A percentile compares a stretch with the other conserved stretches of the same genome.
Conservation (phyloP, 2,329 filamentous ascomycete genomes). For the Tolypocladium paradoxum region DNA sequence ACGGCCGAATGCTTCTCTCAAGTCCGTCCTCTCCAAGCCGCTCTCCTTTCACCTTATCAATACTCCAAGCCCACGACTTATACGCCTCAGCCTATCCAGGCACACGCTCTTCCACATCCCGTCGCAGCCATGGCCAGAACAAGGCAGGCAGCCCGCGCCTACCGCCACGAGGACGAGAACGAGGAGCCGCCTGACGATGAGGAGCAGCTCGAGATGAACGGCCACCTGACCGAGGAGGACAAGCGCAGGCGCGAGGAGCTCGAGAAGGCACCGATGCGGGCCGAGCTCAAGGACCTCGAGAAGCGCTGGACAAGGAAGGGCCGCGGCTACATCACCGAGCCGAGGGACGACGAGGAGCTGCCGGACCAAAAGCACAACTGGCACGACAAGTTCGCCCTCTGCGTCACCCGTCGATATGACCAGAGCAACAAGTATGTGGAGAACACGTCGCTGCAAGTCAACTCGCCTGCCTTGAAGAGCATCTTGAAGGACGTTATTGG, state of each 20-base stretch:
- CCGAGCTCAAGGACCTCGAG: not conserved
- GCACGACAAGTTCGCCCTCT: not conserved
- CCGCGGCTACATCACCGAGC: not conserved
- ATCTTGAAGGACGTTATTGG: not conserved
- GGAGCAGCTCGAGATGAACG: not conserved
- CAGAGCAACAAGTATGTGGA: not conserved
- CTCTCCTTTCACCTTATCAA: not conserved
- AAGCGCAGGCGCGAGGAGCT: not conserved
- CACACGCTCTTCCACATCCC: no score
- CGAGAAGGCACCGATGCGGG: not conserved
- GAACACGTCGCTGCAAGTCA: not conserved
- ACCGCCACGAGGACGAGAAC: not conserved
- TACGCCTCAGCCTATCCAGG: not conserved
- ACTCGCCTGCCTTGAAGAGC: not conserved
- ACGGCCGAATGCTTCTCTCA: not conserved
- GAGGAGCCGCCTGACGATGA: not conserved
- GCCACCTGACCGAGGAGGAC: not conserved
- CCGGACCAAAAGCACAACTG: not conserved
- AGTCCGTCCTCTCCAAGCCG: not conserved
- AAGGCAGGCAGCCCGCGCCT: not conserved
- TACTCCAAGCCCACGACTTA: not conserved
- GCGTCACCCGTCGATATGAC: not conserved
- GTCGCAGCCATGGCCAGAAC: no score
- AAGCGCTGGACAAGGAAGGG: not conserved
- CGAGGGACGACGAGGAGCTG: not conserved